Base-by-base conservation (phyloP, 1,284 basidiomycete genomes). In the Rugiboletus extremiorientalis region DNA sequence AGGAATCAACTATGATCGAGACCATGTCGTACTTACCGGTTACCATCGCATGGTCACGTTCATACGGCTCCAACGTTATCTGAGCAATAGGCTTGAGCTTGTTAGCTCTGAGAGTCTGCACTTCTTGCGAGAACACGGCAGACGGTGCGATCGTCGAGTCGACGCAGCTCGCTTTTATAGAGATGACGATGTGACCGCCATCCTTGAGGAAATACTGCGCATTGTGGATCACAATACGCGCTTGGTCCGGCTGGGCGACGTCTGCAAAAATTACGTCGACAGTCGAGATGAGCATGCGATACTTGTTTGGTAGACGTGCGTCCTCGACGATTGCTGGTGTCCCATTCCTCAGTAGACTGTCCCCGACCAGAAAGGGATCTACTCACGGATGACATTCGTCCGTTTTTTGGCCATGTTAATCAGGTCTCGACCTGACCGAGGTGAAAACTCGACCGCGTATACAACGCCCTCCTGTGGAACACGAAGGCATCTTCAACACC, bases 351-450 rank as follows among this genome's bases (percentile, higher is more conserved):
- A 57, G 37, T 27, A 43, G 11, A 47, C 45, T 4, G 46, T 41
- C 30, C 6, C 10, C 8, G 42, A 46, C 7, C 44, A 40, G 20
- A 14, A n/a, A 31, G 16, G 34, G 28, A 38, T 43, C 27, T 16
- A 84, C 92, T 61, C 75, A 95, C 93, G 96, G 70, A 99, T 98
- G 63, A 99, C 95, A 76, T 99, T 99, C 62, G 97, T 99, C 60
- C 97, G 86, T 79, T 98, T 98, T 81, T 99, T 98, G 52, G 97
- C 96, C 97, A 99, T 99, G 77, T 93, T 93, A 70, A 99, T 98
- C 60, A 99, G 80, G 76, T 99, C 96, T 78, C 96, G 92, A 46
- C 96, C 96, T 59, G 94, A 96, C 66, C 97, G 88, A 72, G 91
- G 85, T 6, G 96, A 98, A 79, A 99, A 99, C 77, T 99, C 96